Evolutionary conservation across 202 grass and related monocot species (phyloP), one percentile per base, ranked within the genome.

Genomic region (Panicum virgatum): DNA sequence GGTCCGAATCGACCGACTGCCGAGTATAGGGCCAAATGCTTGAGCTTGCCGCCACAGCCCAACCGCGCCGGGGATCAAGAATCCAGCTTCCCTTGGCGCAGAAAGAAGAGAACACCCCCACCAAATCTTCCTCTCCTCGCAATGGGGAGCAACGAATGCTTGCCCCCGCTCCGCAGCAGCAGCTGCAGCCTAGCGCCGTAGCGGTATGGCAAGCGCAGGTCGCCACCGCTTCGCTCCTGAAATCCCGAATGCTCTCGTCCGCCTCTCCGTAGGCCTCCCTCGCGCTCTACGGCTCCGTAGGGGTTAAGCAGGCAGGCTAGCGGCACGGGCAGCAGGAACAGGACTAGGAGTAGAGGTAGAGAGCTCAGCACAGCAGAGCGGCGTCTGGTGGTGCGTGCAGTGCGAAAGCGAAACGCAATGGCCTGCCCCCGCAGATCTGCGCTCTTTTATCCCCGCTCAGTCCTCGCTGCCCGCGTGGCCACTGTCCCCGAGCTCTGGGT

Each of bases 11-110:
- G 34, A 36, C 48, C 5, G 40, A 42, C 46, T 51, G 37, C 59
- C 11, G 43, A 66, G 11, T 27, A 25, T 12, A 61, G 26, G 25
- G 54, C 66, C 39, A 72, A 66, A 82, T 47, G 36, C 48, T 46
- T 14, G 72, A 52, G 29, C 75, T 23, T 76, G 56, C 80, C 80
- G 66, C 74, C 52, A 76, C 54, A 22, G 60, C 77, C 77, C 37
- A 82, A 72, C 18, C 46, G 42, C 64, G 34, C 39, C 18, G 18
- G 81, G 87, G 66, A 82, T 85, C 78, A 82, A 61, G 30, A 77
- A 53, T 53, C 78, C 39, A 73, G 50, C 48, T 69, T 27, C 69
- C 15, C 5, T 34, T 51, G 58, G 13, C 10, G 51, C 42, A 34
- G 9, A 20, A 56, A 63, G 52, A 10, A 26, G 29, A 70, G 9